Percentiles rank a stretch among this genome's conserved stretches.
Conservation (phyloP, 129 eudicot species). For the Rutidosis leptorrhynchoides region DNA sequence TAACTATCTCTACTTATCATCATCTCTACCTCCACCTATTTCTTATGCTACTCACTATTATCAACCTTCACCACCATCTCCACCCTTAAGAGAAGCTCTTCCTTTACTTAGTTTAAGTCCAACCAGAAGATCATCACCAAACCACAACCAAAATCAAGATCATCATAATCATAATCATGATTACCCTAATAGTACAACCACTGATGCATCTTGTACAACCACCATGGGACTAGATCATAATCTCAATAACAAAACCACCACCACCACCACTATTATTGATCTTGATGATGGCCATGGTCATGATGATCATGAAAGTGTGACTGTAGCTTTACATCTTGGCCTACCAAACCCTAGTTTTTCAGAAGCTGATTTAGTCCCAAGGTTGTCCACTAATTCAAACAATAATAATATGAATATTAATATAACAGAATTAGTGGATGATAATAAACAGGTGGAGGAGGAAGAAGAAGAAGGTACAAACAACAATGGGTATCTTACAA, state of each 20-base stretch:
- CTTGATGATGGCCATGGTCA: constrained; percentile 3
- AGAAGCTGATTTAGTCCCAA: constrained; percentile 44
- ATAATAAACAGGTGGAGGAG: constrained; percentile 33
- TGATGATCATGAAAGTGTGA: constrained; percentile 36
- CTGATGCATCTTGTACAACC: constrained; percentile 29
- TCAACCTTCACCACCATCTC: constrained; percentile 61
- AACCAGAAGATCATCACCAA: constrained; percentile 29
- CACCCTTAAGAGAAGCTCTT: constrained; percentile 80
- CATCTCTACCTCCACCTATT: constrained; percentile 13
- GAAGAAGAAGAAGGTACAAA: constrained; percentile 48
- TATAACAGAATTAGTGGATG: constrained; percentile 15
- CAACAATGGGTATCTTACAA: constrained; percentile 39
- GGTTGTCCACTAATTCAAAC: constrained; percentile 26
- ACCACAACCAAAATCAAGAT: constrained; percentile 15
- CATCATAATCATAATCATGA: too few relatives aligned
- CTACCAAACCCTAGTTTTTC: constrained; percentile 51
- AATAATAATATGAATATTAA: constrained; percentile 4
- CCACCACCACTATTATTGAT: background rate
- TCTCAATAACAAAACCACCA: constrained; percentile 26
- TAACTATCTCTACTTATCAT: constrained; percentile 16
- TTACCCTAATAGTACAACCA: constrained; percentile 4
- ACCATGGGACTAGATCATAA: constrained; percentile 49
- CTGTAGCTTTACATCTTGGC: constrained; percentile 66
- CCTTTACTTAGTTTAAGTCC: constrained; percentile 70
- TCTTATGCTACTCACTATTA: constrained; percentile 27